These are phyloP conservation scores for Dryadomyces sulphureus DNA, from an alignment of 2,329 filamentous ascomycete genomes.

Conservation along the genomic window DNA sequence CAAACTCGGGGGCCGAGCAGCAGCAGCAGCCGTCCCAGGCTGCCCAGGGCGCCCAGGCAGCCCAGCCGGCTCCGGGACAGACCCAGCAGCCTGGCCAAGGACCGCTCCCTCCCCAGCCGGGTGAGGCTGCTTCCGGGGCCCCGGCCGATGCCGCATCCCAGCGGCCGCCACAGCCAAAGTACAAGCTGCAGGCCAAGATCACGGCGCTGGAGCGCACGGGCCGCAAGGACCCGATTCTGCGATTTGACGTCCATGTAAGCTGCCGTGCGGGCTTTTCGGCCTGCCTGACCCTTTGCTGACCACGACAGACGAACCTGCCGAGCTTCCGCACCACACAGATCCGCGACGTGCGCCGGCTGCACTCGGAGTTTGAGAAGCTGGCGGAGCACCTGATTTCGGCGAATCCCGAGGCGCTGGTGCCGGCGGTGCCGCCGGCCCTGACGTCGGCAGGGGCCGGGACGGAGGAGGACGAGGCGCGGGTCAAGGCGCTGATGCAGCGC, in stretches of 20 bases:
- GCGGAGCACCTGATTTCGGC: constrained; percentile 90
- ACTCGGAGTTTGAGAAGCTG: constrained; percentile 94
- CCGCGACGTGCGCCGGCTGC: constrained; percentile 86
- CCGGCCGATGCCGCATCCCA: constrained; percentile 14
- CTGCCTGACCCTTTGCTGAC: not conserved
- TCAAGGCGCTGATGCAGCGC: constrained; percentile 79
- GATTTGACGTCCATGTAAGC: constrained; percentile 91
- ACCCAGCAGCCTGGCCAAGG: constrained; percentile 5
- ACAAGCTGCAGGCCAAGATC: constrained; percentile 87
- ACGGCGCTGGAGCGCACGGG: constrained; percentile 84
- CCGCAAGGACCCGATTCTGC: constrained; percentile 86
- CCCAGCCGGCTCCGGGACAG: constrained; percentile 13
- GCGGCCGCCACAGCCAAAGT: constrained; percentile 47
- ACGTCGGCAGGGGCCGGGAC: constrained; percentile 91
- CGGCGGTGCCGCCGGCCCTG: constrained; percentile 84
- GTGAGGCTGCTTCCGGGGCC: constrained; percentile 10
- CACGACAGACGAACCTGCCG: constrained; percentile 78
- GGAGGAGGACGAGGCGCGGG: constrained; percentile 81
- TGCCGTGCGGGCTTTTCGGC: not conserved
- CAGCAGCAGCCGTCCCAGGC: constrained; percentile 15
- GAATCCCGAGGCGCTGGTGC: constrained; percentile 91
- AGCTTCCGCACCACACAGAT: constrained; percentile 97
- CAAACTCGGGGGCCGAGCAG: constrained; percentile 13
- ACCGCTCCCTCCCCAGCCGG: constrained; percentile 2
- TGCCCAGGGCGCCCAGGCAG: too few relatives aligned